Conservation (phyloP, 2,329 filamentous ascomycete species). For the Kalmusia sp. region DNA sequence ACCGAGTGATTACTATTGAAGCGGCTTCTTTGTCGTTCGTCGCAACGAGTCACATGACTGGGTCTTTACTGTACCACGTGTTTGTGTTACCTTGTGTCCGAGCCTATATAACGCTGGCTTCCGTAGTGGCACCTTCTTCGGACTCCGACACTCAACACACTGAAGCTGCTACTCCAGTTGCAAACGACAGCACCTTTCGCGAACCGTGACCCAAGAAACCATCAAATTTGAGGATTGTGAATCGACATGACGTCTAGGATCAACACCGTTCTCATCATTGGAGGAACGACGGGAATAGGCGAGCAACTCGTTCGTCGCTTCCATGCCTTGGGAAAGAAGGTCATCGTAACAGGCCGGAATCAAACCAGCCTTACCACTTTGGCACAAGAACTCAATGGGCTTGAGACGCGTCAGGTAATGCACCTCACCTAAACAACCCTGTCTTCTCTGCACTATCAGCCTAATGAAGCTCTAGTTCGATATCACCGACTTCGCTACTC, state of each 20-base stretch:
- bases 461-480: neutral
- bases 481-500: conserved; percentile 3
- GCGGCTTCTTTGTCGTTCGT: too few species aligned
- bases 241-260: conserved; percentile 1
- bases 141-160: conserved; percentile 4
- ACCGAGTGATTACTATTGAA: too few species aligned
- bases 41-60: too few species aligned
- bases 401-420: conserved; percentile 6
- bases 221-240: too few species aligned
- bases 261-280: conserved; percentile 35
- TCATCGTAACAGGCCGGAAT: conserved; percentile 32
- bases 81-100: too few species aligned
- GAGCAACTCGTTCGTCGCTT: conserved; percentile 57
- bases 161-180: conserved; percentile 1
- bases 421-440: too few species aligned
- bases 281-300: conserved; percentile 62
- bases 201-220: too few species aligned
- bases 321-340: conserved; percentile 54
- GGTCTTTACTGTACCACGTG: too few species aligned
- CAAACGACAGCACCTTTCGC: too few species aligned
- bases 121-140: neutral
- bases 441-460: neutral
- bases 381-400: conserved; percentile 1
- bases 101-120: neutral
- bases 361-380: neutral